Percentiles rank a stretch among this genome's conserved stretches.
These are phyloP conservation scores for Heritiera fomes DNA, from an alignment of 345 rosid species.

Conservation along the genomic window DNA sequence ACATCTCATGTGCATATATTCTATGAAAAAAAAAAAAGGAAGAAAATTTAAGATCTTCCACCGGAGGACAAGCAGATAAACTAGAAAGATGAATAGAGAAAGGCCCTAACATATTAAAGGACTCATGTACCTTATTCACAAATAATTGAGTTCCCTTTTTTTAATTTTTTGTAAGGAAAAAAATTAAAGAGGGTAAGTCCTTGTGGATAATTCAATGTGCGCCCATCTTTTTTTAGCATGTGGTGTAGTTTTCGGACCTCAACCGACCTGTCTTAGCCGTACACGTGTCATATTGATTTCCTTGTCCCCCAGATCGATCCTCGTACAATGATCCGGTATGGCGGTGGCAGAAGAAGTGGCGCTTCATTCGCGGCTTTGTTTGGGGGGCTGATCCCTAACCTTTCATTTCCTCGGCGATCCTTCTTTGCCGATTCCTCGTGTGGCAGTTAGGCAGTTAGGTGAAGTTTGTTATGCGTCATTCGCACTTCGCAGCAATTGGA, in stretches of 20 bases:
- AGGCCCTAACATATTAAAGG: not conserved
- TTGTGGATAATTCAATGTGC: conserved; percentile 21
- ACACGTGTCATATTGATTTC: not conserved
- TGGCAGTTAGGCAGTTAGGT: conserved; percentile 27
- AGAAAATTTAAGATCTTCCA: too few species aligned
- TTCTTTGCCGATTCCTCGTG: conserved; percentile 6
- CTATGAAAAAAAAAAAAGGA: too few species aligned
- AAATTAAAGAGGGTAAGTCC: not conserved
- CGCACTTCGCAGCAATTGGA: not conserved
- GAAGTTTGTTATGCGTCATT: conserved; percentile 13
- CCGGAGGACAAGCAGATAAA: too few species aligned
- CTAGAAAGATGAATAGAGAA: not conserved
- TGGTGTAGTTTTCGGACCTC: conserved; percentile 4
- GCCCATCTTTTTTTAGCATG: conserved; percentile 17
- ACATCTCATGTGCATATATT: too few species aligned
- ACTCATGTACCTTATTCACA: not conserved
- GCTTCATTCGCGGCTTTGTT: conserved; percentile 23
- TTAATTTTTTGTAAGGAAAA: not conserved
- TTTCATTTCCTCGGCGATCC: conserved; percentile 23
- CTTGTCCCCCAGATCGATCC: not conserved
- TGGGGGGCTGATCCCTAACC: not conserved
- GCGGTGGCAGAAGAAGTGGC: conserved; percentile 9
- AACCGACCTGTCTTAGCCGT: not conserved
- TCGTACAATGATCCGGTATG: not conserved
- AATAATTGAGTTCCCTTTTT: not conserved